phyloP scores from a whole-genome alignment of 768 basidiomycete genomes.

The Xerocomus brunneocitrinus region DNA sequence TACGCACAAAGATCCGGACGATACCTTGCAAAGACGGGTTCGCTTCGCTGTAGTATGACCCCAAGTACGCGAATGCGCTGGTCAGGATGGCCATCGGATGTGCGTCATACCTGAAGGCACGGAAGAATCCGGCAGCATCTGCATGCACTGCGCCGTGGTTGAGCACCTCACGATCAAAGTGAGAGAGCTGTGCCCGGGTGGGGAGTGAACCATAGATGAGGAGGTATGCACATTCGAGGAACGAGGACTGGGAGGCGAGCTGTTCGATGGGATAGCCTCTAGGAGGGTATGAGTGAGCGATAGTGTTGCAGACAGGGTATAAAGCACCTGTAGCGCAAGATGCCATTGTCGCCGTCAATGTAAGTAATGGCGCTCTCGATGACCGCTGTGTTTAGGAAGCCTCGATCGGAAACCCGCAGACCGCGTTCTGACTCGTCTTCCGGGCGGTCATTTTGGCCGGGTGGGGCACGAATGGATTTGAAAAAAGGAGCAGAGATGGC shows the following conservation, averaged over 20 bases:
- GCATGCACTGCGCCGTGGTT: slow-evolving; percentile 68
- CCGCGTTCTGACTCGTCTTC: slow-evolving; percentile 85
- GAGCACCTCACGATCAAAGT: slow-evolving; percentile 73
- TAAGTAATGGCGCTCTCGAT: slow-evolving; percentile 80
- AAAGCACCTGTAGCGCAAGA: slow-evolving; percentile 68
- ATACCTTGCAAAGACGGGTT: slow-evolving; percentile 83
- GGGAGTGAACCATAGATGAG: slow-evolving; percentile 87
- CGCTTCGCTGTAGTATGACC: slow-evolving; percentile 82
- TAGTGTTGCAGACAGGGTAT: background rate
- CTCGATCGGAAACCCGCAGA: slow-evolving; percentile 72
- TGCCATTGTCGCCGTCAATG: slow-evolving; percentile 87
- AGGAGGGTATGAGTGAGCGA: background rate
- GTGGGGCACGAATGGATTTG: slow-evolving; percentile 64
- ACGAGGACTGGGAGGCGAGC: slow-evolving; percentile 72
- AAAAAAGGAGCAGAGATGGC: slow-evolving; percentile 76
- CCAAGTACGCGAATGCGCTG: slow-evolving; percentile 82
- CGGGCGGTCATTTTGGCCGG: slow-evolving; percentile 54
- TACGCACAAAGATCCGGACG: background rate
- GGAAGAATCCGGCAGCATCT: slow-evolving; percentile 66
- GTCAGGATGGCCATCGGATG: slow-evolving; percentile 91
- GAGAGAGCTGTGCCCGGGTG: slow-evolving; percentile 48
- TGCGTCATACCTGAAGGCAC: slow-evolving; percentile 81
- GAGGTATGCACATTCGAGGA: slow-evolving; percentile 81
- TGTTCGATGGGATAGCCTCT: slow-evolving; percentile 94
- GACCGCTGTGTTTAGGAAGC: slow-evolving; percentile 81